Evolutionary conservation across 108 stramenopile species (phyloP), one percentile per base, ranked within the genome.

Genomic region (Nitzschia sp.): DNA sequence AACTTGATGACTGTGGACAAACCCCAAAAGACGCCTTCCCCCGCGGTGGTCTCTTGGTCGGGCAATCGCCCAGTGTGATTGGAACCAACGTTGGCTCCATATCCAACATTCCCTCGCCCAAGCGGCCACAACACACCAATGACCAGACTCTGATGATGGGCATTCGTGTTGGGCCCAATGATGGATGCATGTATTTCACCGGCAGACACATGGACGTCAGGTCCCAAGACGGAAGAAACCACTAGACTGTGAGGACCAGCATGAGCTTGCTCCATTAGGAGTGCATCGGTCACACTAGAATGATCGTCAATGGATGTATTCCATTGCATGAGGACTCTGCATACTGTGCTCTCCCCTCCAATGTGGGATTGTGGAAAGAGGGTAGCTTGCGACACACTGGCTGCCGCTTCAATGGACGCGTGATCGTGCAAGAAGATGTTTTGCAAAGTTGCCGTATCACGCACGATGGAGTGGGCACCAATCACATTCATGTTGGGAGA

Each of bases 1-100:
- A 94, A 92, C 72, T 96, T 96, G 71, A 96, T 80, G 65, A 82
- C 80, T 41, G 71, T 67, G 20, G 80, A 77, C 65, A 98, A 77
- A 7, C 98, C 98, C 89, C 85, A 96, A 78, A 91, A 98, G 24
- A 90, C 78, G 6, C 98, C 98, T 69, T 98, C 98, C 0, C 96
- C 98, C 1, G 84, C 75, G 65, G 83, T 65, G 17, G 78, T 71
- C 79, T 97, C 96, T 70, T 97, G 96, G 80, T 98, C 98, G 3
- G 96, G 91, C 11, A 93, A 67, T 7, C 96, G 76, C 8, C 94
- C 95, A 1, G 97, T 98, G 72, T 98, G 97, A 74, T 98, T 98
- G 22, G 86, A 86, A 10, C 98, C 98, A 11, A 97, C 91, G 66
- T 97, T 97, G 52, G 84, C 83, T 10, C 98, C 98, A 66, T 97